phyloP scores from a whole-genome alignment of 1,284 basidiomycete species.

The Uromyces viciae-fabae region DNA sequence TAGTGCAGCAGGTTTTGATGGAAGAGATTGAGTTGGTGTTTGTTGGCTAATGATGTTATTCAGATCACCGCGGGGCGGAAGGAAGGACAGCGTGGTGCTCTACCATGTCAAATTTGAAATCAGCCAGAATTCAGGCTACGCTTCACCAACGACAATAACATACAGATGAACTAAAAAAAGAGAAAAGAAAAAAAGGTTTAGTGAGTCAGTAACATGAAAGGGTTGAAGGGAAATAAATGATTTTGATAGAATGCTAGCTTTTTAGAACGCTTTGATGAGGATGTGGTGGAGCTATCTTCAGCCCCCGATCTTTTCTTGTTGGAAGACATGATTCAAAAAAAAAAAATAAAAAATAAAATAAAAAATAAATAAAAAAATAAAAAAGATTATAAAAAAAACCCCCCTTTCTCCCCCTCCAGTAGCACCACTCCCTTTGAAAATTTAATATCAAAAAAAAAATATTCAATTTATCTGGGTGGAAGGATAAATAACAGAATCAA shows the following conservation, averaged over 20 bases:
- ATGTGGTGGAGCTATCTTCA: neutral
- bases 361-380: too few relatives aligned
- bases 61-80: constrained; percentile 43
- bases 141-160: constrained; percentile 4
- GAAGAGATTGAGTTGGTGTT: constrained; percentile 14
- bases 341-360: neutral
- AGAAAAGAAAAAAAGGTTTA: neutral
- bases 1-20: constrained; percentile 29
- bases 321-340: constrained; percentile 1
- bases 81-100: constrained; percentile 34
- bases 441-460: too few relatives aligned
- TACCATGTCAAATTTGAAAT: neutral
- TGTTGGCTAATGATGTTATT: constrained; percentile 19
- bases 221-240: neutral
- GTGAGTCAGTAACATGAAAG: neutral
- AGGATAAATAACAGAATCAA: too few relatives aligned
- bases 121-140: neutral
- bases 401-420: too few relatives aligned
- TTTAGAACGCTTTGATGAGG: constrained; percentile 18
- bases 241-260: neutral
- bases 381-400: too few relatives aligned
- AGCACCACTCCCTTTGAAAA: too few relatives aligned
- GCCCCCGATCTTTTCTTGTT: constrained; percentile 23
- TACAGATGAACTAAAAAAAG: constrained; percentile 36
- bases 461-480: too few relatives aligned